Evolutionary conservation across 1,139 yeast genomes (phyloP), one percentile per base, ranked within the genome.

Genomic region (Scheffersomyces insectosa): DNA sequence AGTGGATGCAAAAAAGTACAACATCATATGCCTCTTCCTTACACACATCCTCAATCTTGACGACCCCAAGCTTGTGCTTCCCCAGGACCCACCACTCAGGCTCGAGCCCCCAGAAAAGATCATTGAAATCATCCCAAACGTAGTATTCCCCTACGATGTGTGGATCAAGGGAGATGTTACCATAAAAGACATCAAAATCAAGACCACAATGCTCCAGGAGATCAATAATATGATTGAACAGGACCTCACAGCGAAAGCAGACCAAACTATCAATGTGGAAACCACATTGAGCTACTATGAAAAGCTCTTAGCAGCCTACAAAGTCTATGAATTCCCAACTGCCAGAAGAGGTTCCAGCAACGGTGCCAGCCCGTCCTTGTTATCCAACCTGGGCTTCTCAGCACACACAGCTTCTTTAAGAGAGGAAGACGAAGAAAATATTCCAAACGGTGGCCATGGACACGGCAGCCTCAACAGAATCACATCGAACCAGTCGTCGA

Each of bases 161-260:
- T 74, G 79, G 79, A 52, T 68, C 28, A 55, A 56, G 37, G 68
- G 67, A 27, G 69, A 66, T 28, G 56, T 72, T 2, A 45, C 51
- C 23, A 59, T 73, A 23, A 60, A 63, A 39, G 72, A 72, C 42
- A 48, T 62, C 42, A 65, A 63, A 42, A 57, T 70, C 34, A 74
- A 74, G 50, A 57, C 59, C 12, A 56, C 68, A 8, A 54, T 73
- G 47, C 54, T 74, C 38, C 54, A 51, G 14, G 78, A 73, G 38
- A 59, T 72, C 27, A 71, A 67, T 50, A 42, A 56, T 25, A 61
- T 70, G 63, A 53, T 72, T 6, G 65, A 59, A 29, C 42, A 44
- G n/a, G 72, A 66, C 43, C 39, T 63, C 46, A n/a, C 40, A 5
- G 40, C 45, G 13, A 50, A 52, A 9, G 52, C 65, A 30, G 73